phyloP scores from a whole-genome alignment of 306 rosid species.

The Cucurbita pepo region DNA sequence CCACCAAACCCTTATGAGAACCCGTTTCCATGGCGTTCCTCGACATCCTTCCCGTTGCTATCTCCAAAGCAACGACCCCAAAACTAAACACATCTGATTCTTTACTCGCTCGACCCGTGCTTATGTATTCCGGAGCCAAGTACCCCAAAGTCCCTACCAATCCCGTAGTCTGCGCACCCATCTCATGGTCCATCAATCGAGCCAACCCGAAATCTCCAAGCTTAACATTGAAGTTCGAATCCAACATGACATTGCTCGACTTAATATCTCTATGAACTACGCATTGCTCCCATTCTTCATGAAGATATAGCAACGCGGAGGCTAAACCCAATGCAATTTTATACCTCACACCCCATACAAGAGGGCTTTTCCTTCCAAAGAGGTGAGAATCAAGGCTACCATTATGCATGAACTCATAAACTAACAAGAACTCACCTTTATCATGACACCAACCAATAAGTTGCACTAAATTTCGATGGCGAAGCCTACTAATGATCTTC shows the following conservation, averaged over 20 bases:
- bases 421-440: background rate
- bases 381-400: background rate
- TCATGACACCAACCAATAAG: background rate
- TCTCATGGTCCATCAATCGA: background rate
- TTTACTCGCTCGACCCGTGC: background rate
- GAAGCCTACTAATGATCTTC: background rate
- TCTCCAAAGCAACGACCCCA: background rate
- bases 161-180: background rate
- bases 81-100: background rate
- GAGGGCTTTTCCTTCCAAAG: background rate
- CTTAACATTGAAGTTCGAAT: background rate
- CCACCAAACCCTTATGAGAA: background rate
- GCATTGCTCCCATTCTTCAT: background rate
- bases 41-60: background rate
- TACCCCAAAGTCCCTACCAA: background rate
- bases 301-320: background rate
- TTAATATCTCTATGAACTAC: background rate
- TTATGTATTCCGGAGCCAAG: background rate
- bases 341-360: background rate
- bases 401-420: background rate
- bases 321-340: background rate
- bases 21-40: background rate
- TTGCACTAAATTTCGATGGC: background rate
- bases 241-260: background rate
- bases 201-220: background rate